These are phyloP conservation scores for Verticillium albo-atrum DNA, from an alignment of 2,329 filamentous ascomycete species.

Conservation along the genomic window DNA sequence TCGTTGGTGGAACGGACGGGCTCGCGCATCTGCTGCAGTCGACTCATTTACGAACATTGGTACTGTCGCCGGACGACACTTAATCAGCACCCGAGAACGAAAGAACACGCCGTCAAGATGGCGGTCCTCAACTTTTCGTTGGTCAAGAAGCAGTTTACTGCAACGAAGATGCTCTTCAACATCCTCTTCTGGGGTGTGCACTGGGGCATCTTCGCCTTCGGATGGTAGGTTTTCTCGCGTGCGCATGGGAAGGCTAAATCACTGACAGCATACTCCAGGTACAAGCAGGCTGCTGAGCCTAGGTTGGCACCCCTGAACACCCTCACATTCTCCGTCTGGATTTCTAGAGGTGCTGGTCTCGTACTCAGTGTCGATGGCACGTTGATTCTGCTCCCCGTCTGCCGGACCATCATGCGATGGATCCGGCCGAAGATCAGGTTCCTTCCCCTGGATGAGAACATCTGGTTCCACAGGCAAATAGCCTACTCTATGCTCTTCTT, in stretches of 20 bases:
- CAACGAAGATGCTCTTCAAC: conserved; percentile 73
- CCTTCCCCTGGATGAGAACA: conserved; percentile 90
- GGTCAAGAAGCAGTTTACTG: conserved; percentile 61
- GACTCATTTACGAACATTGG: conserved; percentile 14
- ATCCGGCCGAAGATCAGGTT: conserved; percentile 83
- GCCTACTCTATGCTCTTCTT: conserved; percentile 87
- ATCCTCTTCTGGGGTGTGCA: conserved; percentile 77
- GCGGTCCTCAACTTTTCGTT: conserved; percentile 19
- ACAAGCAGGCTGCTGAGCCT: conserved; percentile 65
- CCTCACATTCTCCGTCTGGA: conserved; percentile 87
- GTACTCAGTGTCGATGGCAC: conserved; percentile 79
- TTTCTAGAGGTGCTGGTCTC: conserved; percentile 88
- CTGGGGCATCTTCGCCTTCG: conserved; percentile 72
- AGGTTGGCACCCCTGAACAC: conserved; percentile 74
- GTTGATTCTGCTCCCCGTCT: conserved; percentile 90
- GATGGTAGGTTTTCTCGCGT: conserved; percentile 61
- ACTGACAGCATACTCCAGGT: conserved; percentile 50
- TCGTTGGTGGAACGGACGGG: not conserved
- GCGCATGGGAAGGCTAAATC: not conserved
- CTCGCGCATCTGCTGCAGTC: not conserved
- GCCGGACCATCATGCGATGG: conserved; percentile 80
- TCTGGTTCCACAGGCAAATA: conserved; percentile 94
- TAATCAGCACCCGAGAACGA: conserved; percentile 20
- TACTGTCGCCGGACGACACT: conserved; percentile 54
- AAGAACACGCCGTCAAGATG: conserved; percentile 24